A percentile compares a stretch with the other conserved stretches of the same genome.
Evolutionary conservation across 495 filamentous ascomycete genomes (phyloP).

Genomic region (Aspergillus coremiiformis): DNA sequence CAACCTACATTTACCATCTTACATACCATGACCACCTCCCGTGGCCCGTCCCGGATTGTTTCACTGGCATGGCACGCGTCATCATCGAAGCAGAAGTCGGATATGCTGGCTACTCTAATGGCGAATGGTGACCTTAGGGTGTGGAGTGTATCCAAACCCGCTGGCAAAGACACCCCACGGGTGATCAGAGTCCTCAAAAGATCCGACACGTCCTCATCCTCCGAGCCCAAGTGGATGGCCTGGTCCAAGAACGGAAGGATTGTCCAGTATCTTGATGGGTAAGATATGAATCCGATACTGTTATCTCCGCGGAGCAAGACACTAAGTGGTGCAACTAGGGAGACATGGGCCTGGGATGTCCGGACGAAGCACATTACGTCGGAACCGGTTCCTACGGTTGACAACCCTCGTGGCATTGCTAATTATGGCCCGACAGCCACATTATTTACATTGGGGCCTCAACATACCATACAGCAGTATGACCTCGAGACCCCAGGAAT

Average conservation of each 20-base stretch:
- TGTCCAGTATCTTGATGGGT: slow-evolving; percentile 89
- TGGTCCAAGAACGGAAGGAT: slow-evolving; percentile 98
- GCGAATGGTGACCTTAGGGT: slow-evolving; percentile 88
- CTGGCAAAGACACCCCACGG: slow-evolving; percentile 65
- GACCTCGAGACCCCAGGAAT: slow-evolving; percentile 77
- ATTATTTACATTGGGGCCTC: slow-evolving; percentile 86
- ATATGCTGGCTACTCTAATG: slow-evolving; percentile 94
- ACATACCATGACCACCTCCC: slow-evolving; percentile 77
- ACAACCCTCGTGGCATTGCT: slow-evolving; percentile 70
- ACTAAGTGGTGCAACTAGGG: slow-evolving; percentile 41
- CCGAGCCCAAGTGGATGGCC: slow-evolving; percentile 87
- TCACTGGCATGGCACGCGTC: slow-evolving; percentile 96
- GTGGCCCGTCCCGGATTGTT: slow-evolving; percentile 80
- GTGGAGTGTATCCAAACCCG: slow-evolving; percentile 91
- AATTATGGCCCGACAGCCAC: slow-evolving; percentile 84
- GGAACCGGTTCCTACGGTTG: slow-evolving; percentile 78
- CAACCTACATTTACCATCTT: slow-evolving; percentile 91
- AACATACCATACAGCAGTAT: slow-evolving; percentile 88
- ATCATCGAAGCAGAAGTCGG: slow-evolving; percentile 92
- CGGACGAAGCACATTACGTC: slow-evolving; percentile 89
- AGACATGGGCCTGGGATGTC: slow-evolving; percentile 94
- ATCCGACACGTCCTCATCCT: slow-evolving; percentile 56
- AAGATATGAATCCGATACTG: slow-evolving; percentile 29
- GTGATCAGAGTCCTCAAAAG: slow-evolving; percentile 83
- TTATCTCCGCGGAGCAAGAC: not conserved